Percentiles rank a stretch among this genome's conserved stretches.
Evolutionary conservation across 768 basidiomycete species (phyloP).

Genomic region (Ramaria sp.): DNA sequence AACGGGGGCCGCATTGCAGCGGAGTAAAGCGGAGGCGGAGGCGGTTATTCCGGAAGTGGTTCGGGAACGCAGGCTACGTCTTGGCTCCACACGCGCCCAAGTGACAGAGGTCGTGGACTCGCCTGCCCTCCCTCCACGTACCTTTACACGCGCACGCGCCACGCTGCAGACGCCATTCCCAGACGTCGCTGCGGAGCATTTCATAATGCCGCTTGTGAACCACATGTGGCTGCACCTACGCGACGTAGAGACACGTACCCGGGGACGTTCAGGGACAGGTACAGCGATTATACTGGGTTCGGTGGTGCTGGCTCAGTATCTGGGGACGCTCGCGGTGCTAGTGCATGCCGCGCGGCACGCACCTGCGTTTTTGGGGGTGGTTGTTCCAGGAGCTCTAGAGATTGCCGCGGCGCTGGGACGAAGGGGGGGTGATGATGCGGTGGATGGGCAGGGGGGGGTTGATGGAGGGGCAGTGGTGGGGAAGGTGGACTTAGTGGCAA

Average conservation of each 20-base stretch:
- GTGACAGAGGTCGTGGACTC: constrained; percentile 32
- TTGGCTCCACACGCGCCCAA: constrained; percentile 33
- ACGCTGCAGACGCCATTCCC: constrained; percentile 33
- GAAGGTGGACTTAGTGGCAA: background rate
- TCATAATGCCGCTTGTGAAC: constrained; percentile 83
- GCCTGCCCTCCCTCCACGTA: background rate
- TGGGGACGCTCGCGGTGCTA: constrained; percentile 68
- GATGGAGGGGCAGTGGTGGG: background rate
- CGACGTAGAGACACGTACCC: constrained; percentile 70
- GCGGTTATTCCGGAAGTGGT: constrained; percentile 52
- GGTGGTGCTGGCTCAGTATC: constrained; percentile 61
- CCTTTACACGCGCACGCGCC: constrained; percentile 7
- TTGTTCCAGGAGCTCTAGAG: constrained; percentile 14
- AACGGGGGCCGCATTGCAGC: constrained; percentile 51
- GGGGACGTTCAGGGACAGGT: constrained; percentile 62
- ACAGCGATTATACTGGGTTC: constrained; percentile 78
- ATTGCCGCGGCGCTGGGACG: constrained; percentile 67
- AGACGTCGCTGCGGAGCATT: constrained; percentile 74
- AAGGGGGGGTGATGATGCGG: constrained; percentile 60
- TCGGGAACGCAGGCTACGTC: constrained; percentile 65
- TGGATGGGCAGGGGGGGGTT: constrained; percentile 61
- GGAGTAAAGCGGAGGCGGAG: constrained; percentile 40
- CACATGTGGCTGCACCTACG: constrained; percentile 93
- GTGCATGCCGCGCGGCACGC: constrained; percentile 68
- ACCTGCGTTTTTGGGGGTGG: background rate